Percentiles rank a stretch among this genome's conserved stretches.
Evolutionary conservation across 768 basidiomycete species (phyloP).

Genomic region (Cubamyces lactineus): DNA sequence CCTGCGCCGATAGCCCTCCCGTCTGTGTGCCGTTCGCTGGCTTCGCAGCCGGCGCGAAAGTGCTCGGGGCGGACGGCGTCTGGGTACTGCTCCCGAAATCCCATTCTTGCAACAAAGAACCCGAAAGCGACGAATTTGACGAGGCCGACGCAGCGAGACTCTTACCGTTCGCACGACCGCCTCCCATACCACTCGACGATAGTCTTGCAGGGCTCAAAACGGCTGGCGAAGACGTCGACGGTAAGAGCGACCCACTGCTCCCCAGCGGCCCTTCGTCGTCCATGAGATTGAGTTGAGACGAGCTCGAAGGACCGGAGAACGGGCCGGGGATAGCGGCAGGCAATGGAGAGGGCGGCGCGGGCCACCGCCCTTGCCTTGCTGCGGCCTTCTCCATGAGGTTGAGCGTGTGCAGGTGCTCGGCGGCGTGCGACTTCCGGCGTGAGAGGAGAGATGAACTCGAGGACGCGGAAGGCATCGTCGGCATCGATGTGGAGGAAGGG

Average conservation of each 20-base stretch:
- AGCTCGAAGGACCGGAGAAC: slow-evolving; percentile 15
- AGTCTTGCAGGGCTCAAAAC: slow-evolving; percentile 17
- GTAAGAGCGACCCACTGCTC: slow-evolving; percentile 35
- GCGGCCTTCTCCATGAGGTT: slow-evolving; percentile 62
- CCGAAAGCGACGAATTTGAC: slow-evolving; percentile 5
- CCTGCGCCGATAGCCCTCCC: slow-evolving; percentile 79
- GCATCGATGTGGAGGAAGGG: slow-evolving; percentile 10
- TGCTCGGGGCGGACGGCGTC: background rate
- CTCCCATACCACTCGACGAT: slow-evolving; percentile 6
- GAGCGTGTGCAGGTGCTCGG: slow-evolving; percentile 59
- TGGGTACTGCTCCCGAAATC: background rate
- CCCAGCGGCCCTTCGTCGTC: slow-evolving; percentile 25
- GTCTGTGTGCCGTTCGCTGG: slow-evolving; percentile 29
- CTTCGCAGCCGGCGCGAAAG: slow-evolving; percentile 13
- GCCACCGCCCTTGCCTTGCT: slow-evolving; percentile 47
- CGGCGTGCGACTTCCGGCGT: slow-evolving; percentile 40
- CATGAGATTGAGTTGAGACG: slow-evolving; percentile 35
- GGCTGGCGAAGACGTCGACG: slow-evolving; percentile 30
- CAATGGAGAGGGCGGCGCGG: slow-evolving; percentile 50
- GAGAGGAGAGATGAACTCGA: slow-evolving; percentile 13
- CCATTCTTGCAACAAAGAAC: slow-evolving; percentile 10
- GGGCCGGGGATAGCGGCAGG: slow-evolving; percentile 46
- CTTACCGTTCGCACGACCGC: background rate
- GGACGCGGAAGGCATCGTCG: slow-evolving; percentile 1
- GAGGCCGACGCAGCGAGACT: background rate